Conservation (phyloP, 2,329 filamentous ascomycete species). For the Hymenoscyphus occultus region DNA sequence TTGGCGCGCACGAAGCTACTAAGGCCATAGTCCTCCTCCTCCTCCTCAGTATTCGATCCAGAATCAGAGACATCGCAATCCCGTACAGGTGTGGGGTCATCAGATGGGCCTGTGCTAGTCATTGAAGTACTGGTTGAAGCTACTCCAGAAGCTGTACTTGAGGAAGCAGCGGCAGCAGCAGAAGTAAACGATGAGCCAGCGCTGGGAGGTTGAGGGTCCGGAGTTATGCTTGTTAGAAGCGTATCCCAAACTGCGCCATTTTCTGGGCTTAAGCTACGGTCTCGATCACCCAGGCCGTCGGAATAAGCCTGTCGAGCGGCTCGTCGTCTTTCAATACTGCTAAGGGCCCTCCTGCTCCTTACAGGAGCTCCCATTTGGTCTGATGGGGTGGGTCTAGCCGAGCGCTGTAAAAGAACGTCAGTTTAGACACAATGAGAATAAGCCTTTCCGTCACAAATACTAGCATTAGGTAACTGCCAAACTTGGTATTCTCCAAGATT, state of each 20-base stretch:
- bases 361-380: constrained; percentile 23
- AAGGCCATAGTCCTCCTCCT: constrained; percentile 38
- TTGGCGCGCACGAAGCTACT: constrained; percentile 12
- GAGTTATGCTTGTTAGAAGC: constrained; percentile 74
- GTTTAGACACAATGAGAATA: background rate
- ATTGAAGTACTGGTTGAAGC: constrained; percentile 31
- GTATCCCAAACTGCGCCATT: constrained; percentile 71
- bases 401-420: constrained; percentile 7
- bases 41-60: constrained; percentile 32
- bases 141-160: constrained; percentile 26
- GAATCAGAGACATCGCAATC: constrained; percentile 35
- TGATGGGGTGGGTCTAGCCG: constrained; percentile 15
- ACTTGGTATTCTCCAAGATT: background rate
- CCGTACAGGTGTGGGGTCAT: constrained; percentile 20
- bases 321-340: constrained; percentile 15
- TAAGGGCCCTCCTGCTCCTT: constrained; percentile 17
- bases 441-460: background rate
- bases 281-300: constrained; percentile 80
- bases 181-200: constrained; percentile 71
- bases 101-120: constrained; percentile 27
- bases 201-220: constrained; percentile 77
- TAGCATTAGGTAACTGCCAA: background rate
- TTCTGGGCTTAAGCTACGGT: constrained; percentile 74
- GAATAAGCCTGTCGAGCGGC: constrained; percentile 35
- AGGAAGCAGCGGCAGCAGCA: constrained; percentile 30